phyloP scores from a whole-genome alignment of 257 asterid species.

The Penstemon newberryi region DNA sequence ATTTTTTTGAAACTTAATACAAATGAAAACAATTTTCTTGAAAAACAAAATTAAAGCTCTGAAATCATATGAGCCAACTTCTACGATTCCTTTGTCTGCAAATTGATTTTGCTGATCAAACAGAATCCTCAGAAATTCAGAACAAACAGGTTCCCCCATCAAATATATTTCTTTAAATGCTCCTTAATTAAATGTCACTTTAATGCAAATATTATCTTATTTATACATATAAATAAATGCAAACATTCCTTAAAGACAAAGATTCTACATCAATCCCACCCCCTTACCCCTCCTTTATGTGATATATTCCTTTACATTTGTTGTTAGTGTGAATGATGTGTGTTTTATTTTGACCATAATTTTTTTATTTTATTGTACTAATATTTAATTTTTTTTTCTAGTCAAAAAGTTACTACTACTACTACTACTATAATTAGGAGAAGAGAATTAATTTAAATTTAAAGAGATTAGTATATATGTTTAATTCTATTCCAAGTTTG shows the following conservation, averaged over 20 bases:
- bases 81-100: slow-evolving; percentile 25
- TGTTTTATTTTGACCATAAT: slow-evolving; percentile 11
- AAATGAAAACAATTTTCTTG: slow-evolving; percentile 19
- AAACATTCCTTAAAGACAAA: neutral
- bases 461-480: slow-evolving; percentile 31
- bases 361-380: neutral
- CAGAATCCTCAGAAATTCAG: slow-evolving; percentile 25
- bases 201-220: neutral
- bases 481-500: slow-evolving; percentile 43
- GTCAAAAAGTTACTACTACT: slow-evolving; percentile 7
- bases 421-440: too few species aligned
- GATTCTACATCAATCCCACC: neutral
- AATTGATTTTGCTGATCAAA: slow-evolving; percentile 24
- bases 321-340: slow-evolving; percentile 13
- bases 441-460: too few species aligned
- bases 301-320: neutral
- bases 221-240: neutral
- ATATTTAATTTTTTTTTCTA: neutral
- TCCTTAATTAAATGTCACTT: slow-evolving; percentile 6
- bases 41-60: neutral
- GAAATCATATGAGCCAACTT: slow-evolving; percentile 14
- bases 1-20: neutral
- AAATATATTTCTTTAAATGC: slow-evolving; percentile 19
- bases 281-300: neutral
- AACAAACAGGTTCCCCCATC: slow-evolving; percentile 16